Evolutionary conservation across 2,329 filamentous ascomycete species (phyloP).

Genomic region (Phialocephala subalpina): DNA sequence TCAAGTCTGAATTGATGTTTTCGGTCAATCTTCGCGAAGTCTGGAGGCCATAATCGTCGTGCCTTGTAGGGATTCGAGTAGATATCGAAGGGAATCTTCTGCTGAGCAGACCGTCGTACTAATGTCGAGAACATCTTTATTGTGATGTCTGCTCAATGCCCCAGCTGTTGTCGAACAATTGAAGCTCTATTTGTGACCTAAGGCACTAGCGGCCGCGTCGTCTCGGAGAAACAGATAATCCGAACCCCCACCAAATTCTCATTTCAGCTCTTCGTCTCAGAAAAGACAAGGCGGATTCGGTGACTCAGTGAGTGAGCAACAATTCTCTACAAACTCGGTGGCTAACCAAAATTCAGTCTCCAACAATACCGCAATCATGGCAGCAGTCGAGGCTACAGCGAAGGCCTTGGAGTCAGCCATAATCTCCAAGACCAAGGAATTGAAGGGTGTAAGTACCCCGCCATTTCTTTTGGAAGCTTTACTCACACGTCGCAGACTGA

Average conservation of each 20-base stretch:
- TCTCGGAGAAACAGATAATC: too few relatives aligned
- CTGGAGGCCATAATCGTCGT: slow-evolving; percentile 80
- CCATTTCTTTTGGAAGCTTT: slow-evolving; percentile 23
- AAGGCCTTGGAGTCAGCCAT: slow-evolving; percentile 59
- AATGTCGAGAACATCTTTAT: slow-evolving; percentile 55
- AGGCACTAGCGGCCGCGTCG: slow-evolving; percentile 28
- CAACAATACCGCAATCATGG: slow-evolving; percentile 50
- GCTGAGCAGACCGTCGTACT: slow-evolving; percentile 50
- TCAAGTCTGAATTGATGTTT: slow-evolving; percentile 83
- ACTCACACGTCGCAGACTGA: slow-evolving; percentile 67
- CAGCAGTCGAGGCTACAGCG: slow-evolving; percentile 44
- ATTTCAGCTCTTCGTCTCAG: slow-evolving; percentile 27
- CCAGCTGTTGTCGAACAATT: neutral
- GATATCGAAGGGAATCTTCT: slow-evolving; percentile 39
- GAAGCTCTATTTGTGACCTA: slow-evolving; percentile 21
- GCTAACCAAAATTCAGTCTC: slow-evolving; percentile 4
- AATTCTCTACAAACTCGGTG: slow-evolving; percentile 15
- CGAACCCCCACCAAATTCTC: slow-evolving; percentile 37
- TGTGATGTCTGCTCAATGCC: slow-evolving; percentile 9
- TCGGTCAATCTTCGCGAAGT: slow-evolving; percentile 72
- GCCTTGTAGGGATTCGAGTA: slow-evolving; percentile 67
- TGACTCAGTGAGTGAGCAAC: slow-evolving; percentile 29
- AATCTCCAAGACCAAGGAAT: slow-evolving; percentile 67
- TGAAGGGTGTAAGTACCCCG: slow-evolving; percentile 59
- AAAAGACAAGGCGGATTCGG: slow-evolving; percentile 23